Evolutionary conservation across 2,329 filamentous ascomycete genomes (phyloP), one percentile per base, ranked within the genome.

Genomic region (Xylariaceae sp.): DNA sequence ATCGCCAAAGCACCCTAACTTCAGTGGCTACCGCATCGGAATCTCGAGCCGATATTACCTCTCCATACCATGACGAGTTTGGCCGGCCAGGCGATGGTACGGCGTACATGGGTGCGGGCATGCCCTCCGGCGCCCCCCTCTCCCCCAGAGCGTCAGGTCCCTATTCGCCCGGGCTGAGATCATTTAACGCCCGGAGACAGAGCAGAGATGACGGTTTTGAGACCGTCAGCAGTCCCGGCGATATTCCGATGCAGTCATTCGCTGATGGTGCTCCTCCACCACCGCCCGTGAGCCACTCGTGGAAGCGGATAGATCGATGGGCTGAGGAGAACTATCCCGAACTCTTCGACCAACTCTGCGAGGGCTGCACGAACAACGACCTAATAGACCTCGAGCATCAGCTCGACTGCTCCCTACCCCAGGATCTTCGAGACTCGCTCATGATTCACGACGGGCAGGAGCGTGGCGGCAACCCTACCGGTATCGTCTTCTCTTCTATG

Each of bases 201-300:
- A 43, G 42, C 34, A 77, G 79, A 50, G 69, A 69, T 43, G 76
- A 81, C 42, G 76, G 78, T 33, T 81, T 85, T 53, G 85, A 92
- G 59, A 79, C 79, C 42, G 76, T 81, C 51, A 80, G 69, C 67
- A 67, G 78, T 67, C 58, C 63, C 4, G 85, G 86, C 50, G 90
- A 96, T 63, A 95, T 98, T 47, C 90, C 85, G 52, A 92, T 98
- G 87, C 92, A 96, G 66, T 85, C 85, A 46, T 98, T 98, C 67
- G 81, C 84, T 56, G 89, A 96, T 51, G 92, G 92, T 40, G 75
- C 88, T 16, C 89, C 92, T 2, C 92, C 92, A 3, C 80, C 92
- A 6, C 92, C 92, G 2, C 88, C 92, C 5, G 81, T 94, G 27
- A 64, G 71, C 34, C 89, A 96, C 66, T 94, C 90, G 11, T 98